Base-by-base conservation (phyloP, 2,329 filamentous ascomycete genomes). In the Colletotrichum gigasporum region DNA sequence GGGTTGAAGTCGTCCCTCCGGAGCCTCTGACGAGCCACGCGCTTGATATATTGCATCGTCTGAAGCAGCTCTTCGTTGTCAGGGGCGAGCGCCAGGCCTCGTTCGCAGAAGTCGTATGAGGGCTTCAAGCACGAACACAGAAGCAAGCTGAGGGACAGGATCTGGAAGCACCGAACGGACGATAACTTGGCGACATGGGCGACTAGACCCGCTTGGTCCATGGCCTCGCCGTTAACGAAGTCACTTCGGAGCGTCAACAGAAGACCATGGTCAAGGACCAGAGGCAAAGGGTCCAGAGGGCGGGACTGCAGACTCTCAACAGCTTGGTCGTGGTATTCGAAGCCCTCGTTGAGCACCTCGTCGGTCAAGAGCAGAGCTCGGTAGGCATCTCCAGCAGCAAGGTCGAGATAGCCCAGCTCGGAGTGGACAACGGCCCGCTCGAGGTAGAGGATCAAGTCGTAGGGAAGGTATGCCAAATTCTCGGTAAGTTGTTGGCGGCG, bases 381-480 rank as follows among this genome's bases (percentile, higher is more conserved):
- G 75, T 98, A 98, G 5, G 93, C 93, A 81, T 97, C 94, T 32
- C 93, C 93, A 10, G 91, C 90, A 5, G 94, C 94, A 37, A 99
- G 86, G 75, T 99, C 96, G 0, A 93, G 93, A 76, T 97, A 98
- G 35, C 89, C 92, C 47, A 97, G 83, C 45, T 88, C 82, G 14
- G 89, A 85, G 76, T 97, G 89, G 41, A 91, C 82, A 32, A 86
- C 80, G 22, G 93, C 93, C 30, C 94, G 87, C 67, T 90, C 85
- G 58, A 92, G 81, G 68, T 90, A 90, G 7, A 90, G 80, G 57
- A 91, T 81, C 34, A 88, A 75, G 69, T 91, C 87, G 71, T 90
- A 90, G 1, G 88, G 84, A 4, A 79, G 75, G 7, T 78, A 79
- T 9, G 76, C 74, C 16, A 91, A 78, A 1, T 80, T 76, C 14